A percentile compares a stretch with the other conserved stretches of the same genome.
phyloP scores from a whole-genome alignment of 129 eudicot species.

The Pittosporum tobira region DNA sequence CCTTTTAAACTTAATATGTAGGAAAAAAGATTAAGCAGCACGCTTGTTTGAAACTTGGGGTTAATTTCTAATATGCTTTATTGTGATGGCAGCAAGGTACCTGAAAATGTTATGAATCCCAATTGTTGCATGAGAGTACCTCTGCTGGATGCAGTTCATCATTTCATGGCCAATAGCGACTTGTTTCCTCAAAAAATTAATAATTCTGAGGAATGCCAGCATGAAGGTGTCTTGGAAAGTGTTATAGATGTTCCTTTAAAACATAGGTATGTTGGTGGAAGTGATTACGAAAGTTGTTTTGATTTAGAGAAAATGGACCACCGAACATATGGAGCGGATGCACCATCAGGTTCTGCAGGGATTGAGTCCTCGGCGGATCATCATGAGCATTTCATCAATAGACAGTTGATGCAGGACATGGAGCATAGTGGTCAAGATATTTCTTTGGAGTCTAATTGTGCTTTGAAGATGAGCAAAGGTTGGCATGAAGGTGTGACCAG shows the following conservation, averaged over 20 bases:
- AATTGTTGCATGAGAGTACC: not conserved
- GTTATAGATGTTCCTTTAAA: constrained; percentile 14
- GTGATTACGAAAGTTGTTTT: constrained; percentile 12
- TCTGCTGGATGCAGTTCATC: not conserved
- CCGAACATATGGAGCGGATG: constrained; percentile 13
- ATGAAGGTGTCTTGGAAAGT: constrained; percentile 7
- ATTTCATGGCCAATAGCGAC: constrained; percentile 2
- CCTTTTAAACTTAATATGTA: not conserved
- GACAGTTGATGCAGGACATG: constrained; percentile 7
- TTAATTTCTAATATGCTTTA: constrained; percentile 7
- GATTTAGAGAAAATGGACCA: not conserved
- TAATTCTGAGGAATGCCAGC: not conserved
- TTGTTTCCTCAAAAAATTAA: constrained; percentile 11
- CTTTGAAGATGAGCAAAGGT: constrained; percentile 10
- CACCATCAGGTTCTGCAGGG: constrained; percentile 19
- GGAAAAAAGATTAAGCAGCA: not conserved
- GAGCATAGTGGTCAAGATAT: constrained; percentile 10
- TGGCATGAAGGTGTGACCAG: constrained; percentile 12
- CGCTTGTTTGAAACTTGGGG: constrained; percentile 8
- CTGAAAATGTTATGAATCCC: constrained; percentile 9
- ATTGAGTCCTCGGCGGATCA: constrained; percentile 13
- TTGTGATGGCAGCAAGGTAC: constrained; percentile 34
- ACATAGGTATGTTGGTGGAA: constrained; percentile 10
- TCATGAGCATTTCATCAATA: constrained; percentile 3
- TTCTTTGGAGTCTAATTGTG: not conserved